Evolutionary conservation across 441 rosid genomes (phyloP).

Genomic region (Metrosideros polymorpha): DNA sequence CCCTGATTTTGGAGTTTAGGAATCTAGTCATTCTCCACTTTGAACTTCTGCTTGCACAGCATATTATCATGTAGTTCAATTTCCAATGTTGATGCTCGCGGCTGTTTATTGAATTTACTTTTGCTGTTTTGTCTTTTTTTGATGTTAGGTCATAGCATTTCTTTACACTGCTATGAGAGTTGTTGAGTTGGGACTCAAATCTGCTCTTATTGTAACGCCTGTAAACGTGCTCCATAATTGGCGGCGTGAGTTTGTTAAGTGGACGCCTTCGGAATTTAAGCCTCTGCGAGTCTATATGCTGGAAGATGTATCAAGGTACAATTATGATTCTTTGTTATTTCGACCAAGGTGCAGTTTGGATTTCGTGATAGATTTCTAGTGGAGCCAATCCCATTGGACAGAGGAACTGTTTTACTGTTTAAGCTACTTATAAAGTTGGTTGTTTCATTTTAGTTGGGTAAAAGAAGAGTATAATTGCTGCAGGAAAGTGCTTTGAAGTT

Average conservation of each 20-base stretch:
- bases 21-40: neutral
- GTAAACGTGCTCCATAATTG: conserved; percentile 99
- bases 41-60: neutral
- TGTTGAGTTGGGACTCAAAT: conserved; percentile 86
- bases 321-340: neutral
- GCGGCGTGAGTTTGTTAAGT: conserved; percentile 91
- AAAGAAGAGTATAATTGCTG: neutral
- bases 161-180: conserved; percentile 92
- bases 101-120: neutral
- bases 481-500: neutral
- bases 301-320: conserved; percentile 90
- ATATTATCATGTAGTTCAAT: neutral
- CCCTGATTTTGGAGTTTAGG: neutral
- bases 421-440: neutral
- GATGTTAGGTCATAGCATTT: conserved; percentile 91
- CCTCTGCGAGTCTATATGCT: conserved; percentile 89
- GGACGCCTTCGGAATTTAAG: conserved; percentile 93
- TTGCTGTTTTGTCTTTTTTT: conserved; percentile 14
- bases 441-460: neutral
- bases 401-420: neutral
- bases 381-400: neutral
- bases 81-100: neutral
- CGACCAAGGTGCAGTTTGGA: neutral
- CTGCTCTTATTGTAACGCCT: conserved; percentile 92
- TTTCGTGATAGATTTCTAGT: neutral